These are phyloP conservation scores for Talaromyces trachyspermus DNA, from an alignment of 495 filamentous ascomycete genomes.

Conservation along the genomic window DNA sequence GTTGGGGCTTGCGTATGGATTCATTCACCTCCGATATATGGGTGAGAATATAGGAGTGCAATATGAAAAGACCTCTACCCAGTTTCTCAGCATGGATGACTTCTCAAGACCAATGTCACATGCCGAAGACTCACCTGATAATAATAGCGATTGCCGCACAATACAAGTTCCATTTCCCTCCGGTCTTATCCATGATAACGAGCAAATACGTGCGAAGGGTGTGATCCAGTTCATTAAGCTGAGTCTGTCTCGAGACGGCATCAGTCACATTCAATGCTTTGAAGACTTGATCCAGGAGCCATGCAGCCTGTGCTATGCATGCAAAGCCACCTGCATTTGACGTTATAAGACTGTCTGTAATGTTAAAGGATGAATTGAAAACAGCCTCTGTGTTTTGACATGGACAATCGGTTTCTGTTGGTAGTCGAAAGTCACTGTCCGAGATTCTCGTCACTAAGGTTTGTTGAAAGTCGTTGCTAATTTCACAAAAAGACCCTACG, in stretches of 20 bases:
- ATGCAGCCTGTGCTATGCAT: conserved; percentile 23
- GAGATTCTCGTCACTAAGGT: conserved; percentile 8
- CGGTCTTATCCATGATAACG: conserved; percentile 18
- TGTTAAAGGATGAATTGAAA: no score
- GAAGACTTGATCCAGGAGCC: conserved; percentile 22
- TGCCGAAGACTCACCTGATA: conserved; percentile 17
- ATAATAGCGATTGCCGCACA: conserved; percentile 21
- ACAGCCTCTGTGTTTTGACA: neutral
- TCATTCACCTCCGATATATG: neutral
- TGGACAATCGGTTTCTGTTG: neutral
- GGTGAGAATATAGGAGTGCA: conserved; percentile 11
- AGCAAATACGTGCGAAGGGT: conserved; percentile 16
- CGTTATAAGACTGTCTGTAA: no score
- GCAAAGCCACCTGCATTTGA: conserved; percentile 20
- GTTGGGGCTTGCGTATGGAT: neutral
- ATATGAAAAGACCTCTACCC: conserved; percentile 8
- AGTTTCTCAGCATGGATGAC: conserved; percentile 2
- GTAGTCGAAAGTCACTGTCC: conserved; percentile 5
- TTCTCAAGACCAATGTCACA: neutral
- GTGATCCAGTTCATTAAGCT: conserved; percentile 12
- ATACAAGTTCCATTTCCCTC: conserved; percentile 14
- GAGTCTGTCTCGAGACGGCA: conserved; percentile 11
- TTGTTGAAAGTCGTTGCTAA: conserved; percentile 5
- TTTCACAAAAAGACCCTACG: conserved; percentile 9
- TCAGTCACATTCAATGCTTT: conserved; percentile 11